Evolutionary conservation across 495 filamentous ascomycete species (phyloP).

Genomic region (Hypoxylon rickii): DNA sequence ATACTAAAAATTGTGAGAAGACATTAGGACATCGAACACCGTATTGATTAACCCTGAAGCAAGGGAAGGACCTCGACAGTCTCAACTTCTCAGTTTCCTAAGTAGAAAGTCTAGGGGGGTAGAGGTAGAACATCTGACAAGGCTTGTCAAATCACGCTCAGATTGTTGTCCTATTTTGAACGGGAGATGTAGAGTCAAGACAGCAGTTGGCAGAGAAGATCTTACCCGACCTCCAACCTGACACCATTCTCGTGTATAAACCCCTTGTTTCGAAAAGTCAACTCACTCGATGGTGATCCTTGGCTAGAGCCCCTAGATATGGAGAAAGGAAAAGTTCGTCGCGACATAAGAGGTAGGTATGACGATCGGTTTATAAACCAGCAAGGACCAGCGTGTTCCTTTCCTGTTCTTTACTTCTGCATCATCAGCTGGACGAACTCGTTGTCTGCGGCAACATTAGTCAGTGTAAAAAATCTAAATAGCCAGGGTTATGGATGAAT

Average conservation of each 20-base stretch:
- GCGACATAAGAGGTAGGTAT: conserved; percentile 39
- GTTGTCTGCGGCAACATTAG: conserved; percentile 69
- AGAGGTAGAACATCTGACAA: background rate
- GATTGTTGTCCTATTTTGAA: conserved; percentile 11
- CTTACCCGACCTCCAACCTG: conserved; percentile 31
- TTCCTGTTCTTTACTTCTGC: conserved; percentile 80
- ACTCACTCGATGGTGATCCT: conserved; percentile 20
- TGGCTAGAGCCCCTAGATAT: conserved; percentile 20
- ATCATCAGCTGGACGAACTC: conserved; percentile 99
- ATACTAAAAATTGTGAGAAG: too few relatives aligned
- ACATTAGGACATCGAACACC: too few relatives aligned
- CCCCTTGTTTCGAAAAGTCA: conserved; percentile 12
- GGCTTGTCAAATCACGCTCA: conserved; percentile 7
- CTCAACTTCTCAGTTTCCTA: background rate
- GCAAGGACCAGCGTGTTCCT: conserved; percentile 22
- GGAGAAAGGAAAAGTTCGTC: conserved; percentile 31
- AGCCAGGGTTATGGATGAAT: conserved; percentile 17
- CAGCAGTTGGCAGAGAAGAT: conserved; percentile 28
- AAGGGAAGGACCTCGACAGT: too few relatives aligned
- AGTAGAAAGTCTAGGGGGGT: background rate
- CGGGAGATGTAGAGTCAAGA: conserved; percentile 28
- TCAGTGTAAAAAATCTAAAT: conserved; percentile 40
- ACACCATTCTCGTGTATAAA: conserved; percentile 34
- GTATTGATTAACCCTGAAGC: too few relatives aligned
- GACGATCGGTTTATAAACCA: conserved; percentile 27